Percentiles rank a stretch among this genome's conserved stretches.
These are phyloP conservation scores for Malbranchea cinnamomea DNA, from an alignment of 2,329 filamentous ascomycete genomes.

Conservation along the genomic window DNA sequence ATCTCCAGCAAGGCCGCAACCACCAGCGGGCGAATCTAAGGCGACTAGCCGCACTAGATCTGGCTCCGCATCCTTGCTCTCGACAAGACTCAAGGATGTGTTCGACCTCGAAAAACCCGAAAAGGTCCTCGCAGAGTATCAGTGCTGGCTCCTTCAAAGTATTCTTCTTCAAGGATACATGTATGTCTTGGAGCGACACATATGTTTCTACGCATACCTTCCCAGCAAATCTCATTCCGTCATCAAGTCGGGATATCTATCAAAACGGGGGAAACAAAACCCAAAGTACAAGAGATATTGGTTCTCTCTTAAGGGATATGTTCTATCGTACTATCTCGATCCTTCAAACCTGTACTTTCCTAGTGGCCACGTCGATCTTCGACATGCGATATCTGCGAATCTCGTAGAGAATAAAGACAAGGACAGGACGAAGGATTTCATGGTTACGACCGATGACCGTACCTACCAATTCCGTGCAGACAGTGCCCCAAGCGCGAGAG, in stretches of 20 bases:
- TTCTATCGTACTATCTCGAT: conserved; percentile 77
- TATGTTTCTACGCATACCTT: conserved; percentile 96
- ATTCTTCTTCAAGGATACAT: conserved; percentile 87
- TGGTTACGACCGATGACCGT: conserved; percentile 65
- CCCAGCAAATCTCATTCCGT: conserved; percentile 72
- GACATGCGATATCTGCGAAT: conserved; percentile 78
- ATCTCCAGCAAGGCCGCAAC: background rate
- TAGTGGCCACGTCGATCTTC: conserved; percentile 76
- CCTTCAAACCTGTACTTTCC: conserved; percentile 82
- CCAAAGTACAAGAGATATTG: conserved; percentile 81
- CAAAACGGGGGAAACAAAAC: conserved; percentile 77
- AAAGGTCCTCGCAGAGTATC: conserved; percentile 78
- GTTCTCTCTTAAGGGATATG: conserved; percentile 85
- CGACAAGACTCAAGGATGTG: conserved; percentile 62
- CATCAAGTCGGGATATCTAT: conserved; percentile 74
- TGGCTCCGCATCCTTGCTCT: conserved; percentile 41
- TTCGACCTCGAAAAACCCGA: conserved; percentile 72
- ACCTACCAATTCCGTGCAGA: conserved; percentile 84
- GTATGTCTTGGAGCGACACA: conserved; percentile 84
- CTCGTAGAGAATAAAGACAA: conserved; percentile 55
- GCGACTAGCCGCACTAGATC: conserved; percentile 36
- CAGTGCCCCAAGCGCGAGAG: conserved; percentile 71
- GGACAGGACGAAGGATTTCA: conserved; percentile 51
- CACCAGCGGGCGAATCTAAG: conserved; percentile 29
- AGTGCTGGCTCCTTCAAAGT: conserved; percentile 84